Percentiles rank a stretch among this genome's conserved stretches.
These are phyloP conservation scores for Bisporella sp. DNA, from an alignment of 2,329 filamentous ascomycete species.

Conservation along the genomic window DNA sequence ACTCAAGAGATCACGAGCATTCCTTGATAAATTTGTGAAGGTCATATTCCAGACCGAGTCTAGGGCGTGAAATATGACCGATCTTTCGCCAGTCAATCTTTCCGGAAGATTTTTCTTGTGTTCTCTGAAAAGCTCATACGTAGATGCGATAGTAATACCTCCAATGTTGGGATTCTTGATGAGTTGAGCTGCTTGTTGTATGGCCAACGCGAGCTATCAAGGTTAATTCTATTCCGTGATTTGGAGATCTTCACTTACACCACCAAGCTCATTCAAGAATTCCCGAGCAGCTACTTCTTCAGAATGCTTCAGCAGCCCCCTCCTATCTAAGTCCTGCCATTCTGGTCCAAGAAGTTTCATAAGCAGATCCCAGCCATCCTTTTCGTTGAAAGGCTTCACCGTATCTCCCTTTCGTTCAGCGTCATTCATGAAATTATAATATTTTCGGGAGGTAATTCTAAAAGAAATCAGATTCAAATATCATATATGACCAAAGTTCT, in stretches of 20 bases:
- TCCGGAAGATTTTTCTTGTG: constrained; percentile 7
- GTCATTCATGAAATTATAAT: constrained; percentile 22
- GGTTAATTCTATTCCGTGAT: neutral
- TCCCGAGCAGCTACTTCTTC: constrained; percentile 11
- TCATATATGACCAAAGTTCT: neutral
- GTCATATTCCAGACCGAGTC: constrained; percentile 15
- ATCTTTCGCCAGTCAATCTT: constrained; percentile 4
- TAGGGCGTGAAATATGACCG: constrained; percentile 5
- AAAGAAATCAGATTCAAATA: neutral
- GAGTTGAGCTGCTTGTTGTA: constrained; percentile 11
- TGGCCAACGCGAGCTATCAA: constrained; percentile 11
- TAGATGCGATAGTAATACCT: constrained; percentile 6
- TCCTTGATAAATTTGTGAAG: constrained; percentile 6
- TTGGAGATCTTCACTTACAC: constrained; percentile 1
- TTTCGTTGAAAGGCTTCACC: constrained; percentile 13
- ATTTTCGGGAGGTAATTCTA: constrained; percentile 19
- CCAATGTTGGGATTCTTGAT: constrained; percentile 8
- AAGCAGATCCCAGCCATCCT: constrained; percentile 15
- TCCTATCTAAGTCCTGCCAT: constrained; percentile 10
- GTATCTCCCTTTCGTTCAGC: constrained; percentile 13
- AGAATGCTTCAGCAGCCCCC: constrained; percentile 6
- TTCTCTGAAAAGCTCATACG: constrained; percentile 11
- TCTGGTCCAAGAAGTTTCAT: constrained; percentile 15
- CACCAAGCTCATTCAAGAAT: constrained; percentile 9
- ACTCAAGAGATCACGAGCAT: constrained; percentile 10